Percentiles rank a stretch among this genome's conserved stretches.
Conservation (phyloP, 2,329 filamentous ascomycete species). For the Didymella arachidicola region DNA sequence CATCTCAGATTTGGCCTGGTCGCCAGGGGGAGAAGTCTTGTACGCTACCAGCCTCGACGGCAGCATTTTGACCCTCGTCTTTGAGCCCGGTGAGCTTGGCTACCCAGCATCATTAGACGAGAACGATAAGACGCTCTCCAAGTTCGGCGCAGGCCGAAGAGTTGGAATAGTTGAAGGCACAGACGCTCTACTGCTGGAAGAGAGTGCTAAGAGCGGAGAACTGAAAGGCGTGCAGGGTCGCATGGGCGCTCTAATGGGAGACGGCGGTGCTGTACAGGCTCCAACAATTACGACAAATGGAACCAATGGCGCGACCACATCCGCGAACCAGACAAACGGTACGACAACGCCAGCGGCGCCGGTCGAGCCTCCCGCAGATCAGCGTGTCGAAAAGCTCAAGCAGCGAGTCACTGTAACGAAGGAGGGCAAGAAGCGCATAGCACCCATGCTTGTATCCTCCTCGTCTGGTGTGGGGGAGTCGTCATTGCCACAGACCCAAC, state of each 20-base stretch:
- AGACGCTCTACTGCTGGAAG: conserved; percentile 85
- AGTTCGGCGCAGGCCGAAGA: conserved; percentile 87
- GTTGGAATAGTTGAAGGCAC: conserved; percentile 94
- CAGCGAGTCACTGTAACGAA: conserved; percentile 94
- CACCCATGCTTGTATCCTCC: conserved; percentile 84
- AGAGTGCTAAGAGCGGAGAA: conserved; percentile 90
- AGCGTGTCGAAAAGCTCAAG: conserved; percentile 76
- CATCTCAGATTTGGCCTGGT: conserved; percentile 94
- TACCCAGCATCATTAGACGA: conserved; percentile 86
- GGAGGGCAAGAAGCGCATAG: conserved; percentile 95
- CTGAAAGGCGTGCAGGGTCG: conserved; percentile 87
- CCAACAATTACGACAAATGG: conserved; percentile 64
- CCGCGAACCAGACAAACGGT: conserved; percentile 49
- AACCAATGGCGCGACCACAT: conserved; percentile 56
- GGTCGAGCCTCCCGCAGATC: conserved; percentile 55
- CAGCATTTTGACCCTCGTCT: conserved; percentile 80
- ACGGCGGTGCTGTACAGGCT: conserved; percentile 60
- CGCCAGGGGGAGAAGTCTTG: conserved; percentile 85
- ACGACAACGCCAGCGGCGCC: conserved; percentile 51
- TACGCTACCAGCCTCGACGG: conserved; percentile 91
- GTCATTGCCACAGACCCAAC: conserved; percentile 84
- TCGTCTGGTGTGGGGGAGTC: conserved; percentile 87
- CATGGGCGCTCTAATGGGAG: conserved; percentile 99
- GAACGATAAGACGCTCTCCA: conserved; percentile 90
- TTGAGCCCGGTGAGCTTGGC: conserved; percentile 86